Evolutionary conservation across 1,284 basidiomycete genomes (phyloP).

Genomic region (Wolfiporia cocos): DNA sequence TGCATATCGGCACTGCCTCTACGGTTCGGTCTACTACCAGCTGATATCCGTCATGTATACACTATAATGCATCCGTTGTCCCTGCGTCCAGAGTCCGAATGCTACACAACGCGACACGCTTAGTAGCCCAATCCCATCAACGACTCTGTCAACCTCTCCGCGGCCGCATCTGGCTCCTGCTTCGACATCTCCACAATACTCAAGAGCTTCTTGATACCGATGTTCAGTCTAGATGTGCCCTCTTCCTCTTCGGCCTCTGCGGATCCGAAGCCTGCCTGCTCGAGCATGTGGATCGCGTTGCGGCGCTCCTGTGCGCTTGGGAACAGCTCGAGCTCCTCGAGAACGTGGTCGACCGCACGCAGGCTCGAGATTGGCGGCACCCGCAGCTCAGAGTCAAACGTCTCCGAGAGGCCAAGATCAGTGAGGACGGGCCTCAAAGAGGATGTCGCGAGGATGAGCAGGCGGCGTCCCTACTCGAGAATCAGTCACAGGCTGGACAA

Average conservation of each 20-base stretch:
- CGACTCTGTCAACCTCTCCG: constrained; percentile 67
- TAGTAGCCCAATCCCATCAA: constrained; percentile 59
- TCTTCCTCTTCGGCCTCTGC: constrained; percentile 37
- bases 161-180: constrained; percentile 82
- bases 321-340: constrained; percentile 86
- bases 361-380: constrained; percentile 82
- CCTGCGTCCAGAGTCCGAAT: no score
- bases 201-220: constrained; percentile 94
- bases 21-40: no score
- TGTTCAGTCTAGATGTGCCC: constrained; percentile 44
- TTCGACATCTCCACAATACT: constrained; percentile 95
- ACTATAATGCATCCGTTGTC: no score
- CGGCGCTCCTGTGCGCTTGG: constrained; percentile 47
- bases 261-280: constrained; percentile 68
- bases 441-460: constrained; percentile 91
- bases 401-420: constrained; percentile 86
- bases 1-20: no score
- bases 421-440: constrained; percentile 84
- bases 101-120: no score
- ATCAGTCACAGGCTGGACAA: constrained; percentile 2
- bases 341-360: constrained; percentile 67
- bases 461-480: constrained; percentile 69
- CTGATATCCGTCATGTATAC: no score
- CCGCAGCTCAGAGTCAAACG: constrained; percentile 86
- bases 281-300: constrained; percentile 62